Evolutionary conservation across 805 yeast genomes (phyloP), one percentile per base, ranked within the genome.

Genomic region (Hanseniaspora valbyensis): DNA sequence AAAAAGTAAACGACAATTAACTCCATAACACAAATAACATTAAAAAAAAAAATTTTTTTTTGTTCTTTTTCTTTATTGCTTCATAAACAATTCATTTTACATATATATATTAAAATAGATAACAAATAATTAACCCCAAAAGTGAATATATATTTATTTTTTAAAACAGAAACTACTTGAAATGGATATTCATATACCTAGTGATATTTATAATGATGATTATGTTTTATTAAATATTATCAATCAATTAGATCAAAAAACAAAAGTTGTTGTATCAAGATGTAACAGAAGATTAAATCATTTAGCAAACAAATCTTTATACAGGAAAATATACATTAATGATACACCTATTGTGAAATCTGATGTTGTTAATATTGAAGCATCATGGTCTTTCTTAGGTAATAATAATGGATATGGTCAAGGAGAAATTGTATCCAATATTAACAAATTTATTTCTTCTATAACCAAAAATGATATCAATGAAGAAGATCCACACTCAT

Each of bases 321-420:
- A 70, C 53, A 59, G 66, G 29, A 58, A 65, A 44, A 64, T 70
- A 6, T 70, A 70, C 51, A 56, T 70, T 19, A 70, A 70, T 51
- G 73, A 70, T 52, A 66, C 71, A 14, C 61, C 60, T 25, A 68
- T 70, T n/a, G 71, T 69, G 19, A 55, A 55, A 32, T 64, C 69
- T 18, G 63, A 62, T 28, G 59, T 59, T 8, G 62, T 65, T 56
- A 54, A 55, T 39, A 52, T 69, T 30, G 72, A 73, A 1, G 61
- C 70, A 10, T 65, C 67, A 25, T 70, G 74, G 74, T 58, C 72
- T 4, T 57, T 65, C 38, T 54, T 70, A 30, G 51, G 51, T 7
- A 48, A 48, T 18, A 48, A 48, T 18, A 39, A 40, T 19, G 51
- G 51, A 4, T 48, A 37, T 16, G 51, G 55, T 50, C 40, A 43